Conservation (phyloP, 164 flowering plant species). For the Vitis riparia region DNA sequence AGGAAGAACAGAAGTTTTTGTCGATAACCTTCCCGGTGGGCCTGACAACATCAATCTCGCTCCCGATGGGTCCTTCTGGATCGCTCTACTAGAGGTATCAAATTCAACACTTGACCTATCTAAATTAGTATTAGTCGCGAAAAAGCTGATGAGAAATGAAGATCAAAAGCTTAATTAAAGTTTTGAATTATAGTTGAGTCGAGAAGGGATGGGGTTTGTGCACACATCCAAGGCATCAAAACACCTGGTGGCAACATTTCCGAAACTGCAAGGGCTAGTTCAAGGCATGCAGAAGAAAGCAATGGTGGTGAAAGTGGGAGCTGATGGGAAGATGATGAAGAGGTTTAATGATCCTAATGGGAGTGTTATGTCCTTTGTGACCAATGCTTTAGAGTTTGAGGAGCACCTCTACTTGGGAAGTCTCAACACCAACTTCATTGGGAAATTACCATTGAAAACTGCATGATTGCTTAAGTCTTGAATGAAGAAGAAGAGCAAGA, state of each 20-base stretch:
- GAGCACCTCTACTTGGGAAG: slow-evolving; percentile 70
- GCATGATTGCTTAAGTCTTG: too few relatives aligned
- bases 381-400: slow-evolving; percentile 62
- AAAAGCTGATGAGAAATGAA: too few relatives aligned
- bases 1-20: slow-evolving; percentile 55
- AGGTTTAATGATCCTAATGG: slow-evolving; percentile 60
- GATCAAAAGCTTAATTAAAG: too few relatives aligned
- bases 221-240: slow-evolving; percentile 41
- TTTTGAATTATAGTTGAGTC: slow-evolving; percentile 26
- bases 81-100: slow-evolving; percentile 58
- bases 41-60: slow-evolving; percentile 85
- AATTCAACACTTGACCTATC: too few relatives aligned
- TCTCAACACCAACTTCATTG: slow-evolving; percentile 55
- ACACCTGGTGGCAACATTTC: slow-evolving; percentile 40
- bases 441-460: slow-evolving; percentile 36
- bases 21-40: slow-evolving; percentile 74
- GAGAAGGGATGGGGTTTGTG: slow-evolving; percentile 32
- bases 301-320: slow-evolving; percentile 59
- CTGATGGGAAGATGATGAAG: slow-evolving; percentile 45
- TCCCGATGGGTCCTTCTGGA: slow-evolving; percentile 83
- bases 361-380: slow-evolving; percentile 58
- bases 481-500: too few relatives aligned
- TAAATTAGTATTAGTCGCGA: not conserved
- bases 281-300: slow-evolving; percentile 30
- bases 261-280: slow-evolving; percentile 18